A percentile compares a stretch with the other conserved stretches of the same genome.
Evolutionary conservation across 106 monocot species (phyloP).

Genomic region (Dendrobium chrysotoxum): DNA sequence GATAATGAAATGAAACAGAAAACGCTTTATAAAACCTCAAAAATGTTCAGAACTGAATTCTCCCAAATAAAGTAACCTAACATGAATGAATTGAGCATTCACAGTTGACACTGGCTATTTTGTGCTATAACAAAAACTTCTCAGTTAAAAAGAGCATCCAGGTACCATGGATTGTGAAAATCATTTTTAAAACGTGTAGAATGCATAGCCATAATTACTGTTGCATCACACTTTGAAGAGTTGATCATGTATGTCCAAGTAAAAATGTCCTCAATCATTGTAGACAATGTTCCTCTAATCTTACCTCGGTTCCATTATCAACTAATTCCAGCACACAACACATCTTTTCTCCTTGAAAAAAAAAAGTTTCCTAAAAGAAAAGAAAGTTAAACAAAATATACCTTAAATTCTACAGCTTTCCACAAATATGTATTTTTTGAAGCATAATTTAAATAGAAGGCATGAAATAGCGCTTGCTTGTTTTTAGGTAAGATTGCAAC

Average conservation of each 20-base stretch:
- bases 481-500: too few species aligned
- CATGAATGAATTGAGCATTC: background rate
- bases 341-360: background rate
- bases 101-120: background rate
- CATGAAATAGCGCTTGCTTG: too few species aligned
- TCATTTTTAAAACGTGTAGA: background rate
- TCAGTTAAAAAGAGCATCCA: too few species aligned
- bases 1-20: background rate
- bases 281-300: background rate
- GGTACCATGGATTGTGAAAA: background rate
- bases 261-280: background rate
- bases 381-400: background rate
- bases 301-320: background rate
- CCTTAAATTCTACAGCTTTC: background rate
- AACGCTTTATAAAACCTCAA: background rate
- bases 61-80: background rate
- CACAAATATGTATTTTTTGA: background rate
- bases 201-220: background rate
- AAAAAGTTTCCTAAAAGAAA: background rate
- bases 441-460: too few species aligned
- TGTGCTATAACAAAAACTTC: too few species aligned
- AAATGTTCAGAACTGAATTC: background rate
- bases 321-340: background rate
- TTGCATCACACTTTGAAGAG: background rate
- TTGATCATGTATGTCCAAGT: background rate